Evolutionary conservation across 2,329 filamentous ascomycete species (phyloP).

Genomic region (Ophiostoma sp.): DNA sequence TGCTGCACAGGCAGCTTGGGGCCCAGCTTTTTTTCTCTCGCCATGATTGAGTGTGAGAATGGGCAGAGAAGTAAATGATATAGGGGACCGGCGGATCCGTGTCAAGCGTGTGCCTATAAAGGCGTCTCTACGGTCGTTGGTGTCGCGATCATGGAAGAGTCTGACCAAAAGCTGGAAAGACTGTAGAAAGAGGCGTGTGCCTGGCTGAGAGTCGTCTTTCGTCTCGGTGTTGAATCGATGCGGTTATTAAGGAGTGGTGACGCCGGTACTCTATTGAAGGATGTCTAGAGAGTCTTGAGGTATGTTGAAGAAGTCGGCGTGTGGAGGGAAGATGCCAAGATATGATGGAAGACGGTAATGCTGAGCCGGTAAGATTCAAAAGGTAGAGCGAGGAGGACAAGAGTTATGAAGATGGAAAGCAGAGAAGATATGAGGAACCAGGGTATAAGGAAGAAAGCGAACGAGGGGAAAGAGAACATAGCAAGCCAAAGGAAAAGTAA

Average conservation of each 20-base stretch:
- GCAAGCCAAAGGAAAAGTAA: not conserved
- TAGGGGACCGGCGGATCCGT: too few species aligned
- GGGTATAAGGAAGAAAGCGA: not conserved
- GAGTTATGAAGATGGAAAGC: constrained; percentile 3
- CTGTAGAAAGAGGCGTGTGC: too few species aligned
- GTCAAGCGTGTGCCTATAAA: not conserved
- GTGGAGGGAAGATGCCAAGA: not conserved
- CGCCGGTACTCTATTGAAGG: too few species aligned
- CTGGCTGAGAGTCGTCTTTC: too few species aligned
- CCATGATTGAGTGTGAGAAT: constrained; percentile 20
- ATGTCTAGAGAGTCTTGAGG: not conserved
- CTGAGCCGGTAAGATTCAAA: not conserved
- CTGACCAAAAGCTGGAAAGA: too few species aligned
- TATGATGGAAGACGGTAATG: not conserved
- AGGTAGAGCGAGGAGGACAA: not conserved
- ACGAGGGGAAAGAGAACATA: not conserved
- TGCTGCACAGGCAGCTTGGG: constrained; percentile 71
- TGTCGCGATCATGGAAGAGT: not conserved
- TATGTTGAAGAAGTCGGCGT: not conserved
- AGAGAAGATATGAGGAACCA: not conserved
- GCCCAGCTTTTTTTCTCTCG: constrained; percentile 30
- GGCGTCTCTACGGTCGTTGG: not conserved
- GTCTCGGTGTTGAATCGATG: too few species aligned
- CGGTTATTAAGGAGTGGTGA: too few species aligned
- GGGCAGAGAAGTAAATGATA: too few species aligned